Percentiles rank a stretch among this genome's conserved stretches.
Conservation (phyloP, 2,329 filamentous ascomycete genomes). For the Scedosporium dehoogii region DNA sequence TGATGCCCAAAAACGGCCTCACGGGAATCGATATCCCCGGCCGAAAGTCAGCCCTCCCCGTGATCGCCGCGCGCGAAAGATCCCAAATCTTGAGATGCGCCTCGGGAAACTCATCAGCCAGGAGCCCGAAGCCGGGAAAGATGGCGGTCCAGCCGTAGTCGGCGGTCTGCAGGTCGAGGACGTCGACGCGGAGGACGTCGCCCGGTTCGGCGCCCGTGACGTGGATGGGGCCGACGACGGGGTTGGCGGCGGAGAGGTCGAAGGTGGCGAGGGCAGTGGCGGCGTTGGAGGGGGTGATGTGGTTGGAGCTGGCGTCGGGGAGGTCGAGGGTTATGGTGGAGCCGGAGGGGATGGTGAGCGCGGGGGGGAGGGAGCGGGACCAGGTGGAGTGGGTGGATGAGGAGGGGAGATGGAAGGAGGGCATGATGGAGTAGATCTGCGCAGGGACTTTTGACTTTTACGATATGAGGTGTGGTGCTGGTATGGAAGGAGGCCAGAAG, state of each 20-base stretch:
- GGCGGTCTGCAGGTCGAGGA: conserved; percentile 32
- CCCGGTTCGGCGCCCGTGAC: conserved; percentile 38
- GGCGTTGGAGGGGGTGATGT: conserved; percentile 32
- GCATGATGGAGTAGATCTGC: conserved; percentile 5
- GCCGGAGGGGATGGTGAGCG: conserved; percentile 36
- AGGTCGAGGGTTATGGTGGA: conserved; percentile 36
- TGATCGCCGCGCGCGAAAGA: conserved; percentile 16
- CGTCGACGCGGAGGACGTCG: conserved; percentile 40
- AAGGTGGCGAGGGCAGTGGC: conserved; percentile 28
- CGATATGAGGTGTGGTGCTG: not conserved
- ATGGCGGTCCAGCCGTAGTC: conserved; percentile 44
- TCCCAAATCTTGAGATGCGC: conserved; percentile 38
- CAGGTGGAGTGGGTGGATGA: conserved; percentile 34
- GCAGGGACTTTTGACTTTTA: too few species aligned
- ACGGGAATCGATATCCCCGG: conserved; percentile 37
- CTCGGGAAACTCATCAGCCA: conserved; percentile 35
- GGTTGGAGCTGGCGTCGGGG: conserved; percentile 39
- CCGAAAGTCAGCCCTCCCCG: conserved; percentile 30
- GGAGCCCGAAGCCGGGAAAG: conserved; percentile 37
- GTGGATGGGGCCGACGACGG: conserved; percentile 40
- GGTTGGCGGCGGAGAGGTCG: conserved; percentile 31
- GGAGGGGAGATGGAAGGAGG: conserved; percentile 15
- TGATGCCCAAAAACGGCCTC: conserved; percentile 40
- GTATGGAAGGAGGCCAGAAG: too few species aligned
- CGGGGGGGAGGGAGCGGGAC: conserved; percentile 33